phyloP scores from a whole-genome alignment of 371 early-diverging fungal species.

The Homolaphlyctis polyrhiza region DNA sequence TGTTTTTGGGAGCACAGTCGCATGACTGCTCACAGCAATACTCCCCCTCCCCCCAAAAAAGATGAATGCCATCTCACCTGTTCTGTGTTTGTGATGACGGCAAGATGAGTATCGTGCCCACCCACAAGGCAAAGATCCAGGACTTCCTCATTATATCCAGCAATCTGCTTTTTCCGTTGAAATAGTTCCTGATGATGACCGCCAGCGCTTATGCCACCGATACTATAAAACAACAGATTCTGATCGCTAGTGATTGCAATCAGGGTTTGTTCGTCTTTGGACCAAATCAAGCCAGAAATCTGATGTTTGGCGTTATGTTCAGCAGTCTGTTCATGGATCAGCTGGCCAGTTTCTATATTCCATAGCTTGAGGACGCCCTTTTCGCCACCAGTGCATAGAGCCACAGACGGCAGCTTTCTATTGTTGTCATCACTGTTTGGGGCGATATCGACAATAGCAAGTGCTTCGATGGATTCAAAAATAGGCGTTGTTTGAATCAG shows the following conservation, averaged over 20 bases:
- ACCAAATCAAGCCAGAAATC: constrained; percentile 61
- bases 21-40: too few relatives aligned
- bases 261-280: background rate
- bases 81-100: constrained; percentile 89
- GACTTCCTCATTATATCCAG: constrained; percentile 94
- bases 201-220: too few relatives aligned
- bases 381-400: constrained; percentile 85
- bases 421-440: background rate
- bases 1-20: background rate
- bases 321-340: constrained; percentile 52
- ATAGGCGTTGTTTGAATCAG: constrained; percentile 81
- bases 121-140: constrained; percentile 82
- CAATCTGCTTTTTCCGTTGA: constrained; percentile 67
- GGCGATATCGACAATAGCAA: constrained; percentile 11
- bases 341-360: constrained; percentile 61
- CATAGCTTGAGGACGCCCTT: constrained; percentile 68
- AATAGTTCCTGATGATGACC: background rate
- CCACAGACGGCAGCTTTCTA: background rate
- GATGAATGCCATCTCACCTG: constrained; percentile 20
- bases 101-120: constrained; percentile 62
- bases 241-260: constrained; percentile 82
- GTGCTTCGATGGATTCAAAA: constrained; percentile 30
- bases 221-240: constrained; percentile 80
- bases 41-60: too few relatives aligned
- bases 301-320: constrained; percentile 62